Conservation (phyloP, 2,329 filamentous ascomycete genomes). For the Xylaria sp. region DNA sequence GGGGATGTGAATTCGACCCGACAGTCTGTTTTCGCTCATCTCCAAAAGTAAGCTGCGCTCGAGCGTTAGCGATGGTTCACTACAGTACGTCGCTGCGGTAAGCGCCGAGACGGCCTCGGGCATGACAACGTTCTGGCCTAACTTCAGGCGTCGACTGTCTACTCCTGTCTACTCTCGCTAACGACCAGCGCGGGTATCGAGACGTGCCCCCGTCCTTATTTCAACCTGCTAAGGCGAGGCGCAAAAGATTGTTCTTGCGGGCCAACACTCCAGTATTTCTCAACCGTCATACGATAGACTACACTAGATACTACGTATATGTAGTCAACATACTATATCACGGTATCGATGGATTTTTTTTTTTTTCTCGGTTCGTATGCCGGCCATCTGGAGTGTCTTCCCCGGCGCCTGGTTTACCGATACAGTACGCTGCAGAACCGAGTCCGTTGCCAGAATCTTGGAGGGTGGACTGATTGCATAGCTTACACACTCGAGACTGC, state of each 20-base stretch:
- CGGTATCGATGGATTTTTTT: background rate
- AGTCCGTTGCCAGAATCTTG: constrained; percentile 3
- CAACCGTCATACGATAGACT: background rate
- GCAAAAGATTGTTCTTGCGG: background rate
- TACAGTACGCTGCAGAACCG: background rate
- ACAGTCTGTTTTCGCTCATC: constrained; percentile 15
- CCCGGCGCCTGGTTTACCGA: constrained; percentile 1
- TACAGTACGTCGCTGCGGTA: constrained; percentile 9
- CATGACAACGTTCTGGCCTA: constrained; percentile 5
- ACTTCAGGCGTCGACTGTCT: constrained; percentile 4
- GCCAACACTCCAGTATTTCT: too few relatives aligned
- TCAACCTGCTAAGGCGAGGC: background rate
- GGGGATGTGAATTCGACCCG: constrained; percentile 15
- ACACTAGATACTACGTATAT: too few relatives aligned
- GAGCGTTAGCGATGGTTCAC: constrained; percentile 9
- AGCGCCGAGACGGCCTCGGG: constrained; percentile 21
- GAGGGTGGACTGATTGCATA: constrained; percentile 23
- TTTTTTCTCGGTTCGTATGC: background rate
- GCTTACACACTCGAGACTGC: background rate
- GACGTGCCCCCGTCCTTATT: background rate
- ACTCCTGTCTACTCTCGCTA: constrained; percentile 6
- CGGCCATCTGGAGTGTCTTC: background rate
- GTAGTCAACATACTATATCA: background rate
- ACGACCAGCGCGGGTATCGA: constrained; percentile 4
- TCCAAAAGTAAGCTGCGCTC: constrained; percentile 4